Conservation (phyloP, 352 stramenopile genomes). For the Phytophthora constricta region DNA sequence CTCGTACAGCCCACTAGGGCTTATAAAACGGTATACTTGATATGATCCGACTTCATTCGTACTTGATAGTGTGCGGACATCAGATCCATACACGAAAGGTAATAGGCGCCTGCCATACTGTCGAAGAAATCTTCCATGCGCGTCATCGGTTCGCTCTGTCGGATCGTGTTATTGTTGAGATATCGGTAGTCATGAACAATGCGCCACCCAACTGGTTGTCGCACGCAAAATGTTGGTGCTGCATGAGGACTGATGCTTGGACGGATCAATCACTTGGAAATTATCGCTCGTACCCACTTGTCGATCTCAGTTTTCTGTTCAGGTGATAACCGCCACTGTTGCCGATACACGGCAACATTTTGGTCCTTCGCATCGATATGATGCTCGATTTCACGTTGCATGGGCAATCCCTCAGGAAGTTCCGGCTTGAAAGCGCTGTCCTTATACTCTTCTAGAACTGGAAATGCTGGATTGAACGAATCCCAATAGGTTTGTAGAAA, state of each 20-base stretch:
- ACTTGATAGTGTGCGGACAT: constrained; percentile 5
- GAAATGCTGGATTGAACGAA: constrained; percentile 4
- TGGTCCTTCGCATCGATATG: constrained; percentile 12
- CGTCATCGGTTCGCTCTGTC: constrained; percentile 27
- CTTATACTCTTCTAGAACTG: constrained; percentile 10
- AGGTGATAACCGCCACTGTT: constrained; percentile 8
- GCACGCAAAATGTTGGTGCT: constrained; percentile 34
- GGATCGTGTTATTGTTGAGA: constrained; percentile 14
- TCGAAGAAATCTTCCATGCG: constrained; percentile 34
- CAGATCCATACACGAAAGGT: constrained; percentile 22
- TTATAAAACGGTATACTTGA: constrained; percentile 9
- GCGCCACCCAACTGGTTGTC: constrained; percentile 33
- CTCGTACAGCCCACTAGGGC: constrained; percentile 15
- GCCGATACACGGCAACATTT: constrained; percentile 10
- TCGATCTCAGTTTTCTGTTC: constrained; percentile 22
- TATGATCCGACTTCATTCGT: constrained; percentile 10
- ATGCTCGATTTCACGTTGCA: constrained; percentile 11
- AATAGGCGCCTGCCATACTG: constrained; percentile 21
- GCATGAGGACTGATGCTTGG: constrained; percentile 29
- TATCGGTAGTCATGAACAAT: constrained; percentile 35
- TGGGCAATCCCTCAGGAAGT: constrained; percentile 11
- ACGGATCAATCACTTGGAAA: constrained; percentile 14
- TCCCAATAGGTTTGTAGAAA: constrained; percentile 17
- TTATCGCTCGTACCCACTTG: constrained; percentile 16
- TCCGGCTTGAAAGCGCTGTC: background rate